Base-by-base conservation (phyloP, 225 moss, liverwort and hornwort genomes). In the Asterella californica region DNA sequence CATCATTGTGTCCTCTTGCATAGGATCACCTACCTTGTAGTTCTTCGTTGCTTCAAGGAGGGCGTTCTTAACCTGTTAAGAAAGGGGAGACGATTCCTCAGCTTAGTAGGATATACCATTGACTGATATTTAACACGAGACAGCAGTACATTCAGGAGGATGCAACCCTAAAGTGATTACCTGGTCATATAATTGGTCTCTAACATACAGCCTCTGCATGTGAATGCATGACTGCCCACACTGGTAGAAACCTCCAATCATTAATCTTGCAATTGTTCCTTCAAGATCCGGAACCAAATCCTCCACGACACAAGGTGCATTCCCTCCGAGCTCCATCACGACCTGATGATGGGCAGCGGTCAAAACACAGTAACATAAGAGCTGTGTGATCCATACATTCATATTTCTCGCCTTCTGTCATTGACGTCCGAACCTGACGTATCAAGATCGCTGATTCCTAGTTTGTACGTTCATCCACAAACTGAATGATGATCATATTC, bases 281-380 rank as follows among this genome's bases (percentile, higher is more conserved):
- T 88, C 90, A 24, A 96, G 82, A 83, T 96, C 96, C 36, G 96
- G 96, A 29, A 96, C 96, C 72, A 88, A 87, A 59, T 96, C 96
- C 55, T 94, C 96, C 78, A 96, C 94, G n/a, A 96, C 88, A 63
- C 96, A 94, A 64, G 94, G 94, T 74, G 96, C 94, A 65, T 96
- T 96, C 0, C 96, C 96, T 82, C 96, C 94, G 67, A 96, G 74
- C 81, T 96, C 96, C 96, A 96, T 96, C 22, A 96, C 94, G 81
- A 96, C 96, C 96, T 96, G 83, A 60, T 61, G 15, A 33, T 15
- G 38, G n/a, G 37, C 71, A 71, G n/a, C n/a, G n/a, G n/a, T n/a
- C n/a, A n/a, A n/a, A n/a, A n/a, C 46, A 71, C 42, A 42, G 22
- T 12, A 71, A n/a, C 24, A 29, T 29, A 14, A 8, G 37, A 24